Conservation (phyloP, 257 asterid species). For the Nicotiana knightiana region DNA sequence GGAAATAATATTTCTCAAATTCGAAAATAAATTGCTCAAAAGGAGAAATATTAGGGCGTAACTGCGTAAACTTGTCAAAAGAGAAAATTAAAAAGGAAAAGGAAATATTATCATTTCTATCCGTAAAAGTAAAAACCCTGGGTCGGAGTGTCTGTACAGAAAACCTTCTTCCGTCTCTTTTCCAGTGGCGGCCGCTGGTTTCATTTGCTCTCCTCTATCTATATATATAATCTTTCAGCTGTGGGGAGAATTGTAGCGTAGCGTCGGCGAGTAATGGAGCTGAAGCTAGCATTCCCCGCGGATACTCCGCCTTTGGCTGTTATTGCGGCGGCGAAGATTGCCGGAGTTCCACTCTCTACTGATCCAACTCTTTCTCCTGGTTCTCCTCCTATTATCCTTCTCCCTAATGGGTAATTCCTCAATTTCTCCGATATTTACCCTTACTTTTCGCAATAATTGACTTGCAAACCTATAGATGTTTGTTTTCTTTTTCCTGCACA, state of each 20-base stretch:
- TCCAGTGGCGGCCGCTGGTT: background rate
- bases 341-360: slow-evolving; percentile 36
- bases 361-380: slow-evolving; percentile 41
- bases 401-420: slow-evolving; percentile 45
- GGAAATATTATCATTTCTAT: background rate
- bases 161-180: background rate
- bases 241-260: background rate
- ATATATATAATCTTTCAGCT: background rate
- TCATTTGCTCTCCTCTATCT: background rate
- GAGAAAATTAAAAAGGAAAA: background rate
- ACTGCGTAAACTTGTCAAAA: background rate
- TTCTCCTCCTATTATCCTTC: slow-evolving; percentile 48
- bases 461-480: background rate
- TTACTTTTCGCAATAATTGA: background rate
- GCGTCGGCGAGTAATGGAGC: slow-evolving; percentile 31
- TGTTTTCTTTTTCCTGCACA: background rate
- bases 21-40: too few relatives aligned
- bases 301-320: slow-evolving; percentile 68
- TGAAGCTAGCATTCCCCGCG: slow-evolving; percentile 35
- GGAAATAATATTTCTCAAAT: too few relatives aligned
- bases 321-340: slow-evolving; percentile 70
- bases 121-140: background rate
- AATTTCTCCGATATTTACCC: background rate
- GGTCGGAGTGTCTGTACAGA: background rate
- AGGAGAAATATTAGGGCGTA: too few relatives aligned